phyloP scores from a whole-genome alignment of 1,284 basidiomycete genomes.

The Ganoderma meredithae region DNA sequence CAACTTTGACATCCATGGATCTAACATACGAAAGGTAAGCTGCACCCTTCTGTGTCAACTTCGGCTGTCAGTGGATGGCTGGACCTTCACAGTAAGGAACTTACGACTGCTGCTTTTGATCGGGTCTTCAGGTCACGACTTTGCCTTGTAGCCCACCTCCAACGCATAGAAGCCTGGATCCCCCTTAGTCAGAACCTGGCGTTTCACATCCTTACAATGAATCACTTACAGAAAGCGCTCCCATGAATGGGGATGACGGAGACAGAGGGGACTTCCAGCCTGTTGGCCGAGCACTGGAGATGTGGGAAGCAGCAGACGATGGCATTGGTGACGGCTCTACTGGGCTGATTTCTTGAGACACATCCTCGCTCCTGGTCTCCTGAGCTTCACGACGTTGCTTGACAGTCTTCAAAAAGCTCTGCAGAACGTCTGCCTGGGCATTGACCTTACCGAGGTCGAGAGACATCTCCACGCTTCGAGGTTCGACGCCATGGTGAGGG shows the following conservation, averaged over 20 bases:
- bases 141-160: constrained; percentile 33
- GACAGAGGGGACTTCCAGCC: constrained; percentile 42
- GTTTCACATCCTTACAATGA: background rate
- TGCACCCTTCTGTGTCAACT: constrained; percentile 28
- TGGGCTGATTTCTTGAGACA: background rate
- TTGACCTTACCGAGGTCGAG: constrained; percentile 56
- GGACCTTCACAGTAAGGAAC: constrained; percentile 4
- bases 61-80: background rate
- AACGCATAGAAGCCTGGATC: constrained; percentile 36
- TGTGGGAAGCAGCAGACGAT: constrained; percentile 43
- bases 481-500: constrained; percentile 63
- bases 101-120: constrained; percentile 10
- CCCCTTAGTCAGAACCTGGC: background rate
- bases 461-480: constrained; percentile 58
- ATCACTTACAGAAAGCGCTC: constrained; percentile 54
- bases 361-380: background rate
- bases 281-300: constrained; percentile 9
- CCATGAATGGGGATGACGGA: constrained; percentile 41
- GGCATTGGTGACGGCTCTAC: constrained; percentile 15
- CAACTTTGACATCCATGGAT: constrained; percentile 37
- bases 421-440: constrained; percentile 56
- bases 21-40: constrained; percentile 41
- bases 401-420: constrained; percentile 45
- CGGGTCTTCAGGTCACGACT: constrained; percentile 28
- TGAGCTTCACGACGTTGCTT: constrained; percentile 31